A percentile compares a stretch with the other conserved stretches of the same genome.
These are phyloP conservation scores for Chimonanthus salicifolius DNA, from an alignment of 164 flowering plant genomes.

Conservation along the genomic window DNA sequence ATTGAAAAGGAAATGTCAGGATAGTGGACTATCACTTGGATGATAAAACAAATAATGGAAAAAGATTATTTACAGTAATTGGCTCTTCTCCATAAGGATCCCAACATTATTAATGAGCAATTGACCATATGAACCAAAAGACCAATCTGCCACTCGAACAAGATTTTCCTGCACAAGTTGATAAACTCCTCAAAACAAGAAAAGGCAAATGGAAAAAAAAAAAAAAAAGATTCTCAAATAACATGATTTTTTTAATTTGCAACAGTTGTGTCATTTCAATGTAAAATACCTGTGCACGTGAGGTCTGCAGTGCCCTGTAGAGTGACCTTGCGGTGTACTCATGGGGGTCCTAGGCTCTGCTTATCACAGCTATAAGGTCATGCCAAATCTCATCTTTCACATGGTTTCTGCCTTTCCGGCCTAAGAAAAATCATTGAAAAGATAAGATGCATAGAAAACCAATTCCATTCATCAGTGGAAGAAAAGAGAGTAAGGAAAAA, in stretches of 20 bases:
- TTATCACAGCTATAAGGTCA: conserved; percentile 89
- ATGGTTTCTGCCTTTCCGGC: conserved; percentile 81
- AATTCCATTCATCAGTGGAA: too few relatives aligned
- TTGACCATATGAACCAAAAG: conserved; percentile 98
- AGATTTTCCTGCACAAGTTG: conserved; percentile 66
- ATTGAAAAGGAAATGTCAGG: too few relatives aligned
- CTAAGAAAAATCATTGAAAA: conserved; percentile 12
- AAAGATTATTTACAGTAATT: conserved; percentile 58
- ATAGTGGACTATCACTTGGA: too few relatives aligned
- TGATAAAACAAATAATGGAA: not conserved
- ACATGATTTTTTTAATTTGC: not conserved
- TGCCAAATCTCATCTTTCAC: conserved; percentile 99
- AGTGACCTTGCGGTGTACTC: conserved; percentile 88
- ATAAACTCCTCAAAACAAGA: not conserved
- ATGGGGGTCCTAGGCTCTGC: conserved; percentile 88
- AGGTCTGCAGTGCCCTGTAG: conserved; percentile 67
- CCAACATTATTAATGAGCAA: conserved; percentile 75
- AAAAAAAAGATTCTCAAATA: not conserved
- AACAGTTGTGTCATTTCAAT: conserved; percentile 2
- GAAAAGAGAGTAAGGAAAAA: too few relatives aligned
- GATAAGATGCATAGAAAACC: conserved; percentile 8
- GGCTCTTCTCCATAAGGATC: conserved; percentile 82
- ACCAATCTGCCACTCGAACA: conserved; percentile 94
- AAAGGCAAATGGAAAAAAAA: not conserved
- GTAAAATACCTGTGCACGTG: conserved; percentile 78